Base-by-base conservation (phyloP, 768 basidiomycete species). In the Boletellus sp. region DNA sequence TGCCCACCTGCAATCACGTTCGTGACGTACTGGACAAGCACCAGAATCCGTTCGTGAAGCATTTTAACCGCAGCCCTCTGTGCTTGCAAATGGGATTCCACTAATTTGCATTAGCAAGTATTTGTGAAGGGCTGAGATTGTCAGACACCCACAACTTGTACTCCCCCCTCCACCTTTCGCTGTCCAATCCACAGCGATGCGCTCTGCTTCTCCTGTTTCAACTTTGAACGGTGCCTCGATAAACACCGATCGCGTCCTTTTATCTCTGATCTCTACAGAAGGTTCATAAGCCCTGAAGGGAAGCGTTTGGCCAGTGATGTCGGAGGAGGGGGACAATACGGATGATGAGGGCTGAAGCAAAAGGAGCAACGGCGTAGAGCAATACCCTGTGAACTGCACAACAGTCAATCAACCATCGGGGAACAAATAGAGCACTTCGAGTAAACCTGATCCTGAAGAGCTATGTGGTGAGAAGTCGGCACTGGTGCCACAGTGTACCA, bases 201-300 rank as follows among this genome's bases (percentile, higher is more conserved):
- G 84, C 66, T 99, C 96, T 15, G 96, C 96, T 71, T 99, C 96
- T 31, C 95, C 96, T 0, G 95, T 97, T 69, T 97, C 95, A 16
- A 99, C 87, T 43, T 81, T 85, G 70, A 85, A 98, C 4, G 86
- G 73, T 1, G 86, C 90, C 61, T 92, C 87, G 39, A 95, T 82
- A 60, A 90, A 95, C 11, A 87, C 84, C 1, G 84, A 81, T 46
- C 85, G 83, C 45, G 85, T 82, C 62, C 76, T 84, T 41, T 87
- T 79, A 55, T 90, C 89, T 48, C 83, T 78, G 37, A 94, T 85
- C 65, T 94, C 92, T 36, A 94, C 78, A 1, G 89, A 87, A 1
- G 91, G 87, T 64, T 97, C 94, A 61, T 90, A 99, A n/a, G 94
- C 87, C 58, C 85, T 88, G 64, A 98, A 79, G 8, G 96, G 96